Evolutionary conservation across 768 basidiomycete genomes (phyloP), one percentile per base, ranked within the genome.

Genomic region (Suillus sp.): DNA sequence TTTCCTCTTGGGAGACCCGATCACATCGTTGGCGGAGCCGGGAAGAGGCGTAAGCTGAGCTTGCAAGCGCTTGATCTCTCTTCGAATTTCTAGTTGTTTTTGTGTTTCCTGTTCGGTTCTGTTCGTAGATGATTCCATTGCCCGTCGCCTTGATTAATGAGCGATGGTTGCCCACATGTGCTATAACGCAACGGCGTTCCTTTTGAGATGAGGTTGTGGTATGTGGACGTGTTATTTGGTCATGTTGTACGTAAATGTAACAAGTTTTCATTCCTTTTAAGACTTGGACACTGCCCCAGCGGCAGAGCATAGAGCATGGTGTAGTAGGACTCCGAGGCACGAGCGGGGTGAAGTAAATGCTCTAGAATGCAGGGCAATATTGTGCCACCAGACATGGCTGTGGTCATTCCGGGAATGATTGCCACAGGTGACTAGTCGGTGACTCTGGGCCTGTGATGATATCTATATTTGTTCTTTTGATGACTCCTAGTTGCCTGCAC

Each of bases 111-210:
- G 73, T 45, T 77, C 67, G 2, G 64, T 65, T 66, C 83, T 79
- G 64, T 75, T 77, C 1, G 81, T 78, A 22, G 81, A 78, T 0
- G 89, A 88, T 51, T 88, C 80, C 89, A 90, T 90, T 37, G 38
- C 18, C 27, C 20, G 30, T 32, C 20, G 11, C 30, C 32, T 53
- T 32, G 51, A 32, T 63, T 63, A 57, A 58, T 32, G 27, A 25
- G 27, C 13, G 50, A 30, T 51, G 10, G 59, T 16, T 27, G 27
- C 6, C 16, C 13, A 59, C 40, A 20, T n/a, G 6, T 34, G 32
- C 32, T 7, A 34, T 34, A 34, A n/a, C n/a, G n/a, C n/a, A n/a
- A n/a, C n/a, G n/a, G n/a, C n/a, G 32, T 34, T 32, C 16, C 27
- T 14, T 32, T 50, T 60, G 22, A 30, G 37, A 25, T 48, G 59